Base-by-base conservation (phyloP, 2,329 filamentous ascomycete species). In the Raffaelea albimanens region DNA sequence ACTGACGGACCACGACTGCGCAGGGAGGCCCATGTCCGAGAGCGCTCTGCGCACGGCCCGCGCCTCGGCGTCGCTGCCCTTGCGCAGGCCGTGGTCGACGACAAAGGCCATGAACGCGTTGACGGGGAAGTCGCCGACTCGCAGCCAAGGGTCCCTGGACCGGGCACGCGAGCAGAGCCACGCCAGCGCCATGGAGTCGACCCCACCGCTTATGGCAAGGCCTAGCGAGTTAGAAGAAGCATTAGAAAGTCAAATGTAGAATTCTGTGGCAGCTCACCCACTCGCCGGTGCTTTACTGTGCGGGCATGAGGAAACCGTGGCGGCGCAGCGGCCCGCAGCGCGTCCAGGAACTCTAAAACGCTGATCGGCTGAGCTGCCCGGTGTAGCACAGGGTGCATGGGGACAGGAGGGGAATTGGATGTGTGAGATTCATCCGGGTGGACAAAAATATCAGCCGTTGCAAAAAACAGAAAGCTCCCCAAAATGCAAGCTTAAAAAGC, bases 131-230 rank as follows among this genome's bases (percentile, higher is more conserved):
- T 74, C 74, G 31, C 66, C 66, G 22, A 79, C 58, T 40, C 54
- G 64, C 52, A 69, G 57, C 22, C 55, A 50, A 2, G 58, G 58
- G 41, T 67, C 58, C 3, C 52, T 50, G 3, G 51, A 60, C 34
- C 65, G 63, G 33, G 75, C 57, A 41, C 69, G 64, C 43, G 71
- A 73, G 60, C 85, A 87, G 33, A 97, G 74, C 51, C 72, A 81
- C 47, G 89, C 88, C 51, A 98, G 71, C 23, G 91, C 91, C 90
- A 97, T 98, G n/a, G 91, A 97, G 64, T 98, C 93, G 36, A 93
- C 86, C 8, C 93, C 93, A 21, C 93, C 93, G 59, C 90, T 96
- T 52, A 97, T 72, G 16, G 90, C 93, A 50, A 97, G 69, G 46
- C 76, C 83, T 87, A 21, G 5, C 13, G 21, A 39, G 25, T n/a